phyloP scores from a whole-genome alignment of 306 rosid species.

The Malus fusca region DNA sequence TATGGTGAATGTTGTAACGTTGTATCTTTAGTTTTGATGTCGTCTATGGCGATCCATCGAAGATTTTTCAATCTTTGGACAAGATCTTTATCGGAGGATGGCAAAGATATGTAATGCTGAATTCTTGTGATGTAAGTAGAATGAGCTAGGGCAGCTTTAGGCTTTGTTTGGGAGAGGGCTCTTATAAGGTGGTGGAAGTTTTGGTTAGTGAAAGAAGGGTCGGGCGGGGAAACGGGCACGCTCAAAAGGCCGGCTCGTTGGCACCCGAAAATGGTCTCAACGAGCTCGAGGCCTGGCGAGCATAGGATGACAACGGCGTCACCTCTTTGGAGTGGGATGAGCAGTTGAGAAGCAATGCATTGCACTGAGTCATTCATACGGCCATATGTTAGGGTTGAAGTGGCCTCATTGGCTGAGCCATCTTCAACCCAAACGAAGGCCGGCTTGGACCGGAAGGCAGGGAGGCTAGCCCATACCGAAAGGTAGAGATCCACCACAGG shows the following conservation, averaged over 20 bases:
- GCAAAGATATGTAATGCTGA: slow-evolving; percentile 25
- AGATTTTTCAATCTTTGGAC: slow-evolving; percentile 27
- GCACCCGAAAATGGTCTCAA: slow-evolving; percentile 54
- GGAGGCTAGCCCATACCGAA: slow-evolving; percentile 56
- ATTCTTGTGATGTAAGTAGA: slow-evolving; percentile 32
- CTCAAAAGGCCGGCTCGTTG: slow-evolving; percentile 69
- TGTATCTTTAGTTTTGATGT: slow-evolving; percentile 20
- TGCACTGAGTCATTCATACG: slow-evolving; percentile 49
- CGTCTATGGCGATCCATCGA: slow-evolving; percentile 44
- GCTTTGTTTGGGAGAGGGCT: slow-evolving; percentile 64
- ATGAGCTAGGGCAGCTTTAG: slow-evolving; percentile 72
- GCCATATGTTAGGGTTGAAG: slow-evolving; percentile 35
- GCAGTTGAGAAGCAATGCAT: slow-evolving; percentile 34
- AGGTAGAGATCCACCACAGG: slow-evolving; percentile 75
- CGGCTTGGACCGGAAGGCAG: slow-evolving; percentile 55
- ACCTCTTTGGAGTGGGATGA: slow-evolving; percentile 30
- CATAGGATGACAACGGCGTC: slow-evolving; percentile 52
- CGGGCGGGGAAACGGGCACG: slow-evolving; percentile 60
- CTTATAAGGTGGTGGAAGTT: slow-evolving; percentile 47
- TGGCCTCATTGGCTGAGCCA: not conserved
- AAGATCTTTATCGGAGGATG: slow-evolving; percentile 22
- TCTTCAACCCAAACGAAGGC: slow-evolving; percentile 71
- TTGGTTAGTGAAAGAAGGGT: slow-evolving; percentile 37
- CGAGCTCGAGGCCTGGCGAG: slow-evolving; percentile 61
- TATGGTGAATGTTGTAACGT: slow-evolving; percentile 3